Evolutionary conservation across 768 basidiomycete genomes (phyloP), one percentile per base, ranked within the genome.

Genomic region (Porphyrellus cyaneotinctus): DNA sequence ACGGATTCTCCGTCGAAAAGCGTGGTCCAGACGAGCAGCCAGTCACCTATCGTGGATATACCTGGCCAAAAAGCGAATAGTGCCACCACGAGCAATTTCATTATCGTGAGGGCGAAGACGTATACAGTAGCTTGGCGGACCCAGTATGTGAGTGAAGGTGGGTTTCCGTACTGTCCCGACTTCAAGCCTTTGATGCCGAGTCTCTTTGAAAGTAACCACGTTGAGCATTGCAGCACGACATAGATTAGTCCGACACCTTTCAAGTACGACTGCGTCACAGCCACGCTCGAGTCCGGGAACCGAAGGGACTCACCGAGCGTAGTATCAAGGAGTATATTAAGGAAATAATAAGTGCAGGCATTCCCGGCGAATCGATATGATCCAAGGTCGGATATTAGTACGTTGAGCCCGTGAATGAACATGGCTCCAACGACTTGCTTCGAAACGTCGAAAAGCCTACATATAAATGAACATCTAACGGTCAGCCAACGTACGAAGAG

Each of bases 341-440:
- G 82, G 65, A 97, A 95, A 70, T 97, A 97, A 58, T 82, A 82
- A 24, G 88, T 85, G 59, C 95, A 98, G 6, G 95, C 92, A 67
- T 97, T 97, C 36, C 82, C 79, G 15, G 80, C 77, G 0, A 80
- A 79, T 51, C 82, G 76, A 37, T 82, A 73, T 1, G 93, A 91
- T 23, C 86, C 82, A 30, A 91, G 59, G 60, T 83, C 83, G 24
- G 93, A 93, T 45, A 91, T 82, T 32, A 92, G 72, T 20, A 93
- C 78, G 65, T 94, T 94, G 38, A 81, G 74, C 3, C 79, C 80
- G 64, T 94, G 91, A 4, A 93, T 82, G 62, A 89, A 87, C 74
- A 87, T 76, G 63, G 90, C 87, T 42, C 91, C 95, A 14, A 88
- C 78, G 49, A 97, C 74, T 74, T 97, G 95, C 68, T 97, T 97